Base-by-base conservation (phyloP, 2,329 filamentous ascomycete species). In the Curvularia hawaiiensis region DNA sequence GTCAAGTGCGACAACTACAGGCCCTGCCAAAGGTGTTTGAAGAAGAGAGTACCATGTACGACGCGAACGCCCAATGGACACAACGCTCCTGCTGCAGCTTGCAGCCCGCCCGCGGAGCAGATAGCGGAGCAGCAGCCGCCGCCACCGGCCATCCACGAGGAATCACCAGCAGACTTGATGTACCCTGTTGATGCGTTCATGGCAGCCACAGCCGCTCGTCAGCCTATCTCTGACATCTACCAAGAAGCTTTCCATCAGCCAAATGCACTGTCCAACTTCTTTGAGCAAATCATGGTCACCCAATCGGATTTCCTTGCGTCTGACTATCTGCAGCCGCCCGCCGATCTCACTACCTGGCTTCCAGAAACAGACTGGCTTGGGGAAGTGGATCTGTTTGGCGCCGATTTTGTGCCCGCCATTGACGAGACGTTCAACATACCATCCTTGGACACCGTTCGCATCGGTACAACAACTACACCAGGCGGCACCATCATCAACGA, bases 1-100 rank as follows among this genome's bases (percentile, higher is more conserved):
- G 60, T 72, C 16, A 74, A 71, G 52, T 74, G 72, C 43, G 66
- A 72, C 45, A 66, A 73, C 50, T 43, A 52, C 5, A 64, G 68
- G 16, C 71, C 71, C 3, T 74, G 70, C 48, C 63, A 67, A 52
- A 54, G 67, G 28, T 70, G 66, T 38, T 41, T 47, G 12, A 62
- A 62, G 52, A 62, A 60, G 24, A 39, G 40, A 24, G 12, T 68
- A 43, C 16, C 35, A 22, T 56, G 64, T 48, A 55, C 58, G 22
- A 62, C 61, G 18, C 11, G 50, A 46, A 30, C 48, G 38, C 4
- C 35, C 20, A 18, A 33, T 24, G 28, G 26, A 18, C 45, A 38
- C 4, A 20, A 43, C 30, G 48, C 11, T 28, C n/a, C 48, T 41
- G 7, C 40, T 31, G 14, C 33, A 14, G 31, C 12, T 16, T 38